Conservation (phyloP, 768 basidiomycete species). For the Omphalotus guepiniiformis region DNA sequence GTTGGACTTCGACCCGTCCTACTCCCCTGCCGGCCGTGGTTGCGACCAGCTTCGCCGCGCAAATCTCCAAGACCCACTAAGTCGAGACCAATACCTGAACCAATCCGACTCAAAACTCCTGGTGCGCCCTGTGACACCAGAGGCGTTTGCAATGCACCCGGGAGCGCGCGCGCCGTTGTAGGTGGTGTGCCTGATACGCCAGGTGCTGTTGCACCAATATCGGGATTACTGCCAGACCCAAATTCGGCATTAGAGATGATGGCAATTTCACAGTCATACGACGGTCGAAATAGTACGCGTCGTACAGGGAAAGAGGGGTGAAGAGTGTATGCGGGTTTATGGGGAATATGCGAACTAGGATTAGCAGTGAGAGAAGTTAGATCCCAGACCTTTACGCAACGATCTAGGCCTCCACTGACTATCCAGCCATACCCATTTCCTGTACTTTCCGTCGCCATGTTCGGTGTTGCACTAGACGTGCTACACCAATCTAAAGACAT, state of each 20-base stretch:
- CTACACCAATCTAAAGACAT: slow-evolving; percentile 71
- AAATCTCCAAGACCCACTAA: background rate
- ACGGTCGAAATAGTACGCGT: slow-evolving; percentile 72
- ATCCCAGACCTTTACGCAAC: slow-evolving; percentile 61
- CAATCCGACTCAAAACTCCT: background rate
- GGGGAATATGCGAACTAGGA: slow-evolving; percentile 46
- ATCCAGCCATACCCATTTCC: slow-evolving; percentile 61
- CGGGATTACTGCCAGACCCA: slow-evolving; percentile 34
- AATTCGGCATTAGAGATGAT: slow-evolving; percentile 64
- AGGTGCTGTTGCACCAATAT: slow-evolving; percentile 13
- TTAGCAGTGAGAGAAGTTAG: slow-evolving; percentile 11
- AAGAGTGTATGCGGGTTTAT: slow-evolving; percentile 64
- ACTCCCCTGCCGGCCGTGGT: background rate
- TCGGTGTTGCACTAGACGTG: slow-evolving; percentile 22
- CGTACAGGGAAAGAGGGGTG: slow-evolving; percentile 74
- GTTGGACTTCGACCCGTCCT: no score
- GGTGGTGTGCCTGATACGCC: slow-evolving; percentile 17
- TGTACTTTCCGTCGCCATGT: slow-evolving; percentile 19
- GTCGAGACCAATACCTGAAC: background rate
- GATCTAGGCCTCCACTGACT: slow-evolving; percentile 75
- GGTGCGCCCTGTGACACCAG: background rate
- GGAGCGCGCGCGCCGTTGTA: slow-evolving; percentile 14
- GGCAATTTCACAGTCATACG: slow-evolving; percentile 71
- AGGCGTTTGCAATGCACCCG: background rate
- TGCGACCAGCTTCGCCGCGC: background rate